Conservation (phyloP, 345 rosid species). For the Alliaria petiolata region DNA sequence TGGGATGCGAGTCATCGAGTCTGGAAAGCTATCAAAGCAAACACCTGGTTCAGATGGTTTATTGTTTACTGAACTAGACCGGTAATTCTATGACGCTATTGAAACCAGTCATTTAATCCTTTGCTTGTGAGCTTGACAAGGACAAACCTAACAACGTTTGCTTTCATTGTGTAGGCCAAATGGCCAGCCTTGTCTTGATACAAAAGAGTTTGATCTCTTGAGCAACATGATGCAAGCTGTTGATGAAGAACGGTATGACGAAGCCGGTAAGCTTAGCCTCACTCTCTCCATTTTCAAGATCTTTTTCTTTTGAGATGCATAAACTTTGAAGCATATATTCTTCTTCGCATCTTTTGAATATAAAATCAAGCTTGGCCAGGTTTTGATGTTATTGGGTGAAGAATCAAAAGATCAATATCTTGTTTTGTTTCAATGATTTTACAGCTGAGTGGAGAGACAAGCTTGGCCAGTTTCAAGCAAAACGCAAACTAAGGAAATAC, state of each 20-base stretch:
- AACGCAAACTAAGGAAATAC: slow-evolving; percentile 68
- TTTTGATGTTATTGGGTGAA: neutral
- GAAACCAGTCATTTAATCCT: neutral
- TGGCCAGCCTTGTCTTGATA: slow-evolving; percentile 83
- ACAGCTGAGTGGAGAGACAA: slow-evolving; percentile 97
- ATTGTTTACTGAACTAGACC: slow-evolving; percentile 66
- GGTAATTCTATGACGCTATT: slow-evolving; percentile 35
- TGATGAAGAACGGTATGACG: slow-evolving; percentile 77
- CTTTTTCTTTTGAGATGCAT: neutral
- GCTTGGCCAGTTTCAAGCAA: slow-evolving; percentile 81
- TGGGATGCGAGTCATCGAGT: slow-evolving; percentile 85
- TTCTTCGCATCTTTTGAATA: neutral
- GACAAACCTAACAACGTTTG: neutral
- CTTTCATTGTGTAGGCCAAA: slow-evolving; percentile 57
- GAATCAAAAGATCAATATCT: neutral
- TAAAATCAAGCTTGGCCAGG: neutral
- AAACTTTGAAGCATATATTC: neutral
- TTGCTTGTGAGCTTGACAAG: neutral
- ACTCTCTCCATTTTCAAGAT: neutral
- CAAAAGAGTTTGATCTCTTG: slow-evolving; percentile 74
- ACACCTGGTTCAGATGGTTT: slow-evolving; percentile 61
- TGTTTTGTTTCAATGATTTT: neutral
- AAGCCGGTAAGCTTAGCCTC: slow-evolving; percentile 57
- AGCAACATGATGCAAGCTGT: slow-evolving; percentile 76
- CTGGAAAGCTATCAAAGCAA: slow-evolving; percentile 57